Evolutionary conservation across 2,329 filamentous ascomycete species (phyloP), one percentile per base, ranked within the genome.

Genomic region (Cladosporium sp.): DNA sequence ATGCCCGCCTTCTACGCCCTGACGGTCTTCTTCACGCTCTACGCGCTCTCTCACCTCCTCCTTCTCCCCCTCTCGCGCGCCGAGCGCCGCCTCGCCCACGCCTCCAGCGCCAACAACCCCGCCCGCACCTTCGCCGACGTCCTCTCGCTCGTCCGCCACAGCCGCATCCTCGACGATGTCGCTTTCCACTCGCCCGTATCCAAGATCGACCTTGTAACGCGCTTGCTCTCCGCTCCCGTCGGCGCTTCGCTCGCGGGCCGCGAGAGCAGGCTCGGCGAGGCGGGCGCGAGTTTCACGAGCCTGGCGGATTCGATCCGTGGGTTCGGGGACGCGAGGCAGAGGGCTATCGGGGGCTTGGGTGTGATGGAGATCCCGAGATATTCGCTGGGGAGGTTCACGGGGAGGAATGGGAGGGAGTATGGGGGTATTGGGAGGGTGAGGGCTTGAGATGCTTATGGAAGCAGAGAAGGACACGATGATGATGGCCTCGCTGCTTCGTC

Each of bases 61-160:
- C 48, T 80, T 80, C 41, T 81, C 93, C 63, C 79, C 89, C 3
- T 74, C 82, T 19, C 45, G 37, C 34, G 50, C 46, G 13, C 54
- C 56, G 28, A 53, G 54, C 45, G 52, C 52, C 46, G 69, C 91
- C 19, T 92, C 87, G 70, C 52, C 11, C 52, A 46, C 65, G 80
- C 40, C 69, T 61, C 46, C 49, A 80, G 5, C 71, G 86, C 85
- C 0, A 71, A 74, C 10, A 89, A 95, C 65, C 77, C 78, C 4
- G 83, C 87, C 38, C 80, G 78, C 55, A 88, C 80, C 43, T 76
- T 95, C 14, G 86, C 87, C 1, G 89, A 91, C 66, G 76, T 91
- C 18, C 79, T 95, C 60, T 85, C 83, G 63, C 91, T 92, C 66
- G 75, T 92, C 40, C 83, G 87, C 54, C 84, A 85, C 59, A 84